phyloP scores from a whole-genome alignment of 768 basidiomycete genomes.

The Mycena venus region DNA sequence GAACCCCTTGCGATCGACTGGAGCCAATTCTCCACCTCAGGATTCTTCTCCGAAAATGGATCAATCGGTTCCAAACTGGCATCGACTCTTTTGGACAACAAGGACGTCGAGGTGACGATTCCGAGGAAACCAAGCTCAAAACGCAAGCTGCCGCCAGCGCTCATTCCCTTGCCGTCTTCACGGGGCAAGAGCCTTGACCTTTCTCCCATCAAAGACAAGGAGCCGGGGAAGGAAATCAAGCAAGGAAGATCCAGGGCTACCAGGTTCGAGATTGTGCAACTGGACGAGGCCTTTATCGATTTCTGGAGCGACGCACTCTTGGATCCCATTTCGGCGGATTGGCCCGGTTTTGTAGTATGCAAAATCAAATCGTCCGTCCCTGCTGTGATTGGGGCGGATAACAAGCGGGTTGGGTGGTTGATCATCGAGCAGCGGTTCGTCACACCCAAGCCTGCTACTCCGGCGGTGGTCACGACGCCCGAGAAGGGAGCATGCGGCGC shows the following conservation, averaged over 20 bases:
- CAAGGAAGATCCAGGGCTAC: slow-evolving; percentile 54
- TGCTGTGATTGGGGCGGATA: slow-evolving; percentile 41
- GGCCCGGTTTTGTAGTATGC: slow-evolving; percentile 81
- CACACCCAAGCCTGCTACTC: slow-evolving; percentile 49
- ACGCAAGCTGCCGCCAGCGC: slow-evolving; percentile 37
- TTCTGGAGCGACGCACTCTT: slow-evolving; percentile 84
- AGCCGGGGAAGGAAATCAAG: slow-evolving; percentile 36
- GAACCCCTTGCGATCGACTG: slow-evolving; percentile 62
- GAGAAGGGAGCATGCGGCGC: slow-evolving; percentile 33
- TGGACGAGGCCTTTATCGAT: slow-evolving; percentile 88
- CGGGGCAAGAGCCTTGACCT: slow-evolving; percentile 45
- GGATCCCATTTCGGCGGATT: slow-evolving; percentile 73
- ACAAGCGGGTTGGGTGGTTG: slow-evolving; percentile 70
- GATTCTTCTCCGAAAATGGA: slow-evolving; percentile 62
- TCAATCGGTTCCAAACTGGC: slow-evolving; percentile 61
- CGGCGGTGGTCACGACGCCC: slow-evolving; percentile 26
- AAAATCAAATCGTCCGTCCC: slow-evolving; percentile 65
- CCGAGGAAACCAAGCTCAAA: slow-evolving; percentile 55
- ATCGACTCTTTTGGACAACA: slow-evolving; percentile 66
- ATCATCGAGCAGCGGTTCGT: slow-evolving; percentile 75
- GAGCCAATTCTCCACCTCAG: slow-evolving; percentile 76
- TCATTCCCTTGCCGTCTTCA: slow-evolving; percentile 34
- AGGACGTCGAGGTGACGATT: slow-evolving; percentile 68
- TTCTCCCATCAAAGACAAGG: slow-evolving; percentile 29
- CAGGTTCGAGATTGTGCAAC: slow-evolving; percentile 61